Evolutionary conservation across 164 flowering plant genomes (phyloP), one percentile per base, ranked within the genome.

Genomic region (Cinnamomum micranthum): DNA sequence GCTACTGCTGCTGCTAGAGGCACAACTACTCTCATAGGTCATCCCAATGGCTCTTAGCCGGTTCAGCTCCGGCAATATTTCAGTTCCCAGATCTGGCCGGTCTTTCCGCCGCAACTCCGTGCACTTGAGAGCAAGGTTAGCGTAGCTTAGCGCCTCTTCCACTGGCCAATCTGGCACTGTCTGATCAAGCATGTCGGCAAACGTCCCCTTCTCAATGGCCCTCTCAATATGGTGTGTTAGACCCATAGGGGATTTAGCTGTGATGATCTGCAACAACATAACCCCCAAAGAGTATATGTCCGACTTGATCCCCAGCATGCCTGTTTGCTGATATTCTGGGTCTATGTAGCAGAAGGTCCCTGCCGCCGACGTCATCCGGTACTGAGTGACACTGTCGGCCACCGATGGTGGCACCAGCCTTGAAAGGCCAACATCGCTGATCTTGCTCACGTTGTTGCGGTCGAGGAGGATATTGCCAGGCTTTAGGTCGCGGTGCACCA

Each of bases 321-420:
- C 93, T 2, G 90, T 87, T 67, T 88, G 92, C 75, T 91, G 97
- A 70, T 91, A 91, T 85, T 91, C 97, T 35, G 97, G 97, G 77
- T 91, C 97, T 13, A 91, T 91, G 79, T 90, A 91, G 80, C 92
- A 90, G 73, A 91, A 91, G 20, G 97, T 91, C 33, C 97, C 97
- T 3, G 93, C 97, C 0, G 97, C 87, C 9, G 91, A 81, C 6
- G 96, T 91, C 88, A 91, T 81, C 78, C 83, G 92, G 74, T 85
- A 88, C 65, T 90, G 97, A 64, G 94, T 91, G 68, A 89, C 89
- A 51, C 68, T 80, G 74, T 91, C 86, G 1, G 90, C 92, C 19
- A 89, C 83, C 2, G 89, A 85, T 6, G 90, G 88, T 3, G 97
- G 94, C 65, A 90, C 91, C 60, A 91, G 77, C 50, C 94, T 77